phyloP scores from a whole-genome alignment of 768 basidiomycete species.

The Tricholoma furcatifolium region DNA sequence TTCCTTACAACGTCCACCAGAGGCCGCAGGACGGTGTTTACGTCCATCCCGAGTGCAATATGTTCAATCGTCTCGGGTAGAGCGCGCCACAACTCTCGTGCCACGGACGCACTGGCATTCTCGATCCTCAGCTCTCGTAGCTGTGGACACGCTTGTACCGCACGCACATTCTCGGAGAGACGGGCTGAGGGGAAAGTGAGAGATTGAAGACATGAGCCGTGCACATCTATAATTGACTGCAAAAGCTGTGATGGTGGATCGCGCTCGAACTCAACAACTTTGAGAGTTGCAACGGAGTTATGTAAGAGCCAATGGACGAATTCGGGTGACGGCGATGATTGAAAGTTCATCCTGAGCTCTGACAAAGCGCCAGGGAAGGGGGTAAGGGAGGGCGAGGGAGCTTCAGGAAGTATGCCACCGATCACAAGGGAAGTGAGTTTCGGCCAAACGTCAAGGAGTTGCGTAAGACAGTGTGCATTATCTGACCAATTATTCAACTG shows the following conservation, averaged over 20 bases:
- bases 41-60: slow-evolving; percentile 60
- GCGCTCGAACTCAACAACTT: slow-evolving; percentile 55
- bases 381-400: slow-evolving; percentile 38
- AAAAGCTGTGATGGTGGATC: slow-evolving; percentile 57
- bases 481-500: slow-evolving; percentile 75
- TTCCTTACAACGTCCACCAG: slow-evolving; percentile 54
- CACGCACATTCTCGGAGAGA: slow-evolving; percentile 43
- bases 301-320: slow-evolving; percentile 72
- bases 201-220: slow-evolving; percentile 48
- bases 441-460: slow-evolving; percentile 66
- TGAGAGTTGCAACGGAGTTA: slow-evolving; percentile 49
- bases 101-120: slow-evolving; percentile 45
- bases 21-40: slow-evolving; percentile 51
- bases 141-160: slow-evolving; percentile 45
- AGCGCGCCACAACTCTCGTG: slow-evolving; percentile 42
- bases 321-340: slow-evolving; percentile 56
- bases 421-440: slow-evolving; percentile 54
- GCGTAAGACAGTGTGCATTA: slow-evolving; percentile 51
- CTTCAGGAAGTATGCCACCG: slow-evolving; percentile 56
- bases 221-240: slow-evolving; percentile 50
- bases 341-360: slow-evolving; percentile 64
- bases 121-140: slow-evolving; percentile 60
- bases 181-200: slow-evolving; percentile 58
- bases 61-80: slow-evolving; percentile 52
- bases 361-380: slow-evolving; percentile 49